Evolutionary conservation across 371 early-diverging fungal species (phyloP), one percentile per base, ranked within the genome.

Genomic region (Mortierella polycephala): DNA sequence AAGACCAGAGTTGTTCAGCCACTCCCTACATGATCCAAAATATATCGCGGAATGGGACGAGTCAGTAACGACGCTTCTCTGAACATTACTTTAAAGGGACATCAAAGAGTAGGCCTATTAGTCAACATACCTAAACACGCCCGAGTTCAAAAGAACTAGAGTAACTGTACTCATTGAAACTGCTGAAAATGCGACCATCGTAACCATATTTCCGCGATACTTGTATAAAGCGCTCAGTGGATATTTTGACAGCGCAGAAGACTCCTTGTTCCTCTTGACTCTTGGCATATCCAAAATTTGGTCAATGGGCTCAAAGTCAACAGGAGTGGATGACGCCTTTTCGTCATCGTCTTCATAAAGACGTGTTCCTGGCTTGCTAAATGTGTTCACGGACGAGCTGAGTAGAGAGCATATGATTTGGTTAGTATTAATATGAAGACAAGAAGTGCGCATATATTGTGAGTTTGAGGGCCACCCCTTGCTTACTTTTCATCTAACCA

Each of bases 141-240:
- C 57, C 8, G 79, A 66, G 58, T 83, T 84, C 41, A 83, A 62
- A 44, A 84, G 72, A 10, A 83, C n/a, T 12, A 87, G 46, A 1
- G 82, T 75, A 1, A 83, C 46, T 11, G 83, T 75, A 1, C 85
- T 82, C 53, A 84, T 64, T 7, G 83, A 81, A 4, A 85, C 85
- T 12, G 83, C 81, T 6, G 79, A 77, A 30, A 85, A 42, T 2
- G 83, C 85, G 0, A 82, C 66, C 57, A 85, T 60, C 0, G 83
- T 66, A 52, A 73, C 62, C 46, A 83, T 67, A 54, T 80, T 75
- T 10, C 65, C 62, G 13, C 61, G 69, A 18, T 71, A 80, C 12
- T 67, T 59, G 13, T 56, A 51, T 16, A 67, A 3, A 1, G 71
- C 51, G 16, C 21, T 53, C 21, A 44, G 23, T 0, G 69, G 54